Evolutionary conservation across 208 protist species (phyloP).

Genomic region (Jaenimonas drosophilae): DNA sequence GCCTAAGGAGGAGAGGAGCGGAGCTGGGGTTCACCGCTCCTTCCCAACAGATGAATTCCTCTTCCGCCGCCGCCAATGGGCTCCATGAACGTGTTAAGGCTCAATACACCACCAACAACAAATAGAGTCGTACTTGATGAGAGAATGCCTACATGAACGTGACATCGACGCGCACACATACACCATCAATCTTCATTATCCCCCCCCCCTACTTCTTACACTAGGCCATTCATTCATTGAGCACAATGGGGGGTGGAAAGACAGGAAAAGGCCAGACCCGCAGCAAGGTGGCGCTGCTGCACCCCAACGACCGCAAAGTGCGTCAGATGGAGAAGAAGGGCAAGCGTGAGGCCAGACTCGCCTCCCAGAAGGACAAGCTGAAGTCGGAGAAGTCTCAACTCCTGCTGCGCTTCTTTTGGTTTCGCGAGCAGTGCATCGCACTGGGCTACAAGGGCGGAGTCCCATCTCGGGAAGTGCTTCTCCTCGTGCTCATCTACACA

Average conservation of each 20-base stretch:
- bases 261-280: slow-evolving; percentile 14
- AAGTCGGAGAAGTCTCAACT: slow-evolving; percentile 19
- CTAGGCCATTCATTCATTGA: neutral
- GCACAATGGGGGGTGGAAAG: neutral
- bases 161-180: no score
- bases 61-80: neutral
- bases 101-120: neutral
- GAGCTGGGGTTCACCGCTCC: neutral
- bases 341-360: slow-evolving; percentile 26
- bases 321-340: slow-evolving; percentile 56
- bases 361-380: slow-evolving; percentile 20
- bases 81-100: neutral
- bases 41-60: neutral
- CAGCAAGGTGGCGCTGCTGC: slow-evolving; percentile 21
- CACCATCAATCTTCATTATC: neutral
- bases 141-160: no score
- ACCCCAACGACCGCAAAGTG: slow-evolving; percentile 62
- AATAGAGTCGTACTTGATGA: neutral
- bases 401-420: slow-evolving; percentile 59
- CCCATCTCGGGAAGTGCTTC: slow-evolving; percentile 23
- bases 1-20: neutral
- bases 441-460: slow-evolving; percentile 20
- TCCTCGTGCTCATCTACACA: slow-evolving; percentile 47
- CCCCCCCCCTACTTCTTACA: neutral
- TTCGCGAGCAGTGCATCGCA: slow-evolving; percentile 56